Conservation (phyloP, 768 basidiomycete species). For the Trametes cubensis region DNA sequence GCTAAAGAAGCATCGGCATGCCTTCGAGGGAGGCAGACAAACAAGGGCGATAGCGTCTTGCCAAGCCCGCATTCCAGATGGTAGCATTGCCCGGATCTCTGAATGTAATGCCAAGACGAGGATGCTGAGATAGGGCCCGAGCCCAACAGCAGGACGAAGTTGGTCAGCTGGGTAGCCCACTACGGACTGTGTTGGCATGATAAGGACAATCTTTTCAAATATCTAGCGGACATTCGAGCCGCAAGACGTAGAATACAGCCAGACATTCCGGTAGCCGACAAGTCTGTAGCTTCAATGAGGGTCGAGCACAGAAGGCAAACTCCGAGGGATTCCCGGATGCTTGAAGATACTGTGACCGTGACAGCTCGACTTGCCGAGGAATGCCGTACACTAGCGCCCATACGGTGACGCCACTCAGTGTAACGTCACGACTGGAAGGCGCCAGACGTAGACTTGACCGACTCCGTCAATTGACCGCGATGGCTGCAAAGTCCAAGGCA, state of each 20-base stretch:
- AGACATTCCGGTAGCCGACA: too few relatives aligned
- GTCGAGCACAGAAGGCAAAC: too few relatives aligned
- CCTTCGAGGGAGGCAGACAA: background rate
- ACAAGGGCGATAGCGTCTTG: background rate
- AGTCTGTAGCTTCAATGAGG: too few relatives aligned
- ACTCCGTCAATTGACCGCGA: constrained; percentile 31
- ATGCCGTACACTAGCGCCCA: too few relatives aligned
- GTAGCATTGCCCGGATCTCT: background rate
- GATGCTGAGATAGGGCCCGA: background rate
- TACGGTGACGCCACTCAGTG: background rate
- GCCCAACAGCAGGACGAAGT: too few relatives aligned
- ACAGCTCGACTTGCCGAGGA: background rate
- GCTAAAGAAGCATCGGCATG: background rate
- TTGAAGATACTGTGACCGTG: background rate
- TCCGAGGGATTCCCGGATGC: background rate
- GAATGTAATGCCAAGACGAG: background rate
- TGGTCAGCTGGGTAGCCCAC: too few relatives aligned
- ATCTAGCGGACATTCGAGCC: too few relatives aligned
- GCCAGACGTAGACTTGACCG: background rate
- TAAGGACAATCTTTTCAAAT: too few relatives aligned
- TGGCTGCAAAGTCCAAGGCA: constrained; percentile 67
- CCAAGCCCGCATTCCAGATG: background rate
- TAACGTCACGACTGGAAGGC: background rate
- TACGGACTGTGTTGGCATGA: too few relatives aligned
- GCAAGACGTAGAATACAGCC: too few relatives aligned